Evolutionary conservation across 2,329 filamentous ascomycete genomes (phyloP).

Genomic region (Colletotrichum sp.): DNA sequence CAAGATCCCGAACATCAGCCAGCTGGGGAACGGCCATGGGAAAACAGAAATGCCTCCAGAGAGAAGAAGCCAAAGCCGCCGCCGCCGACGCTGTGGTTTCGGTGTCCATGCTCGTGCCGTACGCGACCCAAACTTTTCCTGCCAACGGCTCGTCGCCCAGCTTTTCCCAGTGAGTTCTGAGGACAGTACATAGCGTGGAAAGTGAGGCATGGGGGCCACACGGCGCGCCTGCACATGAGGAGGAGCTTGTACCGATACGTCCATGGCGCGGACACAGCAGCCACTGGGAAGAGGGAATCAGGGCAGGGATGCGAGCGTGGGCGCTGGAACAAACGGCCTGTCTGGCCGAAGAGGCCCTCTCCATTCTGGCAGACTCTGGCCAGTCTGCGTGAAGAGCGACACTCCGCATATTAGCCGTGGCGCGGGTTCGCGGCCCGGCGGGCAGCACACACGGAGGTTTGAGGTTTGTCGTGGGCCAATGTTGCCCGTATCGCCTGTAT

Average conservation of each 20-base stretch:
- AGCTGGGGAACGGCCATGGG: background rate
- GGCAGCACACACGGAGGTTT: conserved; percentile 2
- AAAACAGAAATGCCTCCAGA: conserved; percentile 10
- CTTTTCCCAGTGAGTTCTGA: background rate
- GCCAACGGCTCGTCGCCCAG: background rate
- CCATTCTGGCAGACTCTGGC: background rate
- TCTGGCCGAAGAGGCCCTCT: background rate
- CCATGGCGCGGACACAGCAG: background rate
- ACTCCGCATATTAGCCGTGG: conserved; percentile 14
- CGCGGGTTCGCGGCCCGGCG: conserved; percentile 16
- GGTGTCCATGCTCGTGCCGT: background rate
- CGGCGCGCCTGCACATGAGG: background rate
- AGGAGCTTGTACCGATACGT: background rate
- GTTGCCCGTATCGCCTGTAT: background rate
- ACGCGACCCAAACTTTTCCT: background rate
- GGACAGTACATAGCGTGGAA: background rate
- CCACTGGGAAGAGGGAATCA: background rate
- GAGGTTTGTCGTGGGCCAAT: background rate
- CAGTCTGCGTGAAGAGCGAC: conserved; percentile 2
- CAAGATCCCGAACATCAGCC: background rate
- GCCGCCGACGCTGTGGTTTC: background rate
- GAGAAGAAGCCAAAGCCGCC: conserved; percentile 11
- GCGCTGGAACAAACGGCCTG: conserved; percentile 3
- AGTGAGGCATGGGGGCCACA: background rate
- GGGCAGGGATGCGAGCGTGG: background rate